Conservation (phyloP, 306 rosid genomes). For the Cercis canadensis region DNA sequence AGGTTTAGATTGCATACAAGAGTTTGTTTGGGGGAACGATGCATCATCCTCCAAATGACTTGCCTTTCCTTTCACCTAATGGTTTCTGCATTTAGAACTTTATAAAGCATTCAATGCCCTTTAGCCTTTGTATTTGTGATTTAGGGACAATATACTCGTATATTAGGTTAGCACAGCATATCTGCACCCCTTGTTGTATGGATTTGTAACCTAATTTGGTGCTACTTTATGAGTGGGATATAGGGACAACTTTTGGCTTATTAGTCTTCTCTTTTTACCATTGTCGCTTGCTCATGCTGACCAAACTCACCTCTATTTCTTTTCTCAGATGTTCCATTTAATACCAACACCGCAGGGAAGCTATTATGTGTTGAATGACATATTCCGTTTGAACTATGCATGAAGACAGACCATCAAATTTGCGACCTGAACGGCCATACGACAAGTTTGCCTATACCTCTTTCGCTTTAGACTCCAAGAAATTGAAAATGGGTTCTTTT, state of each 20-base stretch:
- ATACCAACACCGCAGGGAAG: slow-evolving; percentile 90
- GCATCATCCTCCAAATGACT: background rate
- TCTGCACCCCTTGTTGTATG: no score
- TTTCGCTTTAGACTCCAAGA: slow-evolving; percentile 39
- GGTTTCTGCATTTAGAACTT: background rate
- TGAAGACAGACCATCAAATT: slow-evolving; percentile 44
- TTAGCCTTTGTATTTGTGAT: no score
- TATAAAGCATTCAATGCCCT: no score
- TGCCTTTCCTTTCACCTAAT: slow-evolving; percentile 5
- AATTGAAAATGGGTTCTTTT: slow-evolving; percentile 45
- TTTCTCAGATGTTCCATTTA: slow-evolving; percentile 93
- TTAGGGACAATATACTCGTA: no score
- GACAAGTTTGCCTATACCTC: slow-evolving; percentile 40
- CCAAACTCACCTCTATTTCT: slow-evolving; percentile 28
- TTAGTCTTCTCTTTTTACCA: background rate
- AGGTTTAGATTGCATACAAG: background rate
- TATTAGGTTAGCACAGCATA: no score
- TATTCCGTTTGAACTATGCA: slow-evolving; percentile 94
- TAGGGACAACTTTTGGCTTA: no score
- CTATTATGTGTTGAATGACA: slow-evolving; percentile 88
- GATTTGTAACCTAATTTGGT: no score
- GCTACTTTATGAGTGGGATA: no score
- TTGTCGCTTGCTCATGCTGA: background rate
- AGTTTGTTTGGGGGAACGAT: slow-evolving; percentile 9
- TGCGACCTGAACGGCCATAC: slow-evolving; percentile 37